Base-by-base conservation (phyloP, 1,139 yeast species). In the Tardiomyces depauwii region DNA sequence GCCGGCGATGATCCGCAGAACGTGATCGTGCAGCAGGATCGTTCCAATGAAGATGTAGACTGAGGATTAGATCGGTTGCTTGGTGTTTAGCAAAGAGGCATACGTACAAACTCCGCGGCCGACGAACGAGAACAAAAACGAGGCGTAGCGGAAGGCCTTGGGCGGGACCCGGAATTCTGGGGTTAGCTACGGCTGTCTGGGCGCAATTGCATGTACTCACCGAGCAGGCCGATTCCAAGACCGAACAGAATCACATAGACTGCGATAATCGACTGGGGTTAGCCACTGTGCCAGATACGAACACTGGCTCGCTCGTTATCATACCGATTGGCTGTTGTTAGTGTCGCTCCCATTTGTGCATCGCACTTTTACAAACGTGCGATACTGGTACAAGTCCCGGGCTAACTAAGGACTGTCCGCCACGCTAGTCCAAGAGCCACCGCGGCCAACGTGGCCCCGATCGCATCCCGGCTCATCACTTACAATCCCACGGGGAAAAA, bases 91-190 rank as follows among this genome's bases (percentile, higher is more conserved):
- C 36, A 30, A 10, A 12, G 2, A 11, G 7, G 13, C 42, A 32
- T 57, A 72, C 78, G 47, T 69, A 74, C 78, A 77, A 13, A 79
- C 60, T 18, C 95, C 96, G 57, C 96, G 75, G 4, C 96, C 96
- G 16, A 84, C 65, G 59, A 87, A 87, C 14, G 94, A 84, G 62
- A 83, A 84, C 54, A 84, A 69, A 58, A 88, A 87, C 2, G 94
- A 83, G 18, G 83, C 91, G 60, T 80, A 86, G 13, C 77, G 73
- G 54, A 78, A 73, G 10, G 88, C 76, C 53, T 78, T 77, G 1
- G 85, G 76, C 3, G 67, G 68, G 19, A 55, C 54, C 38, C 58
- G 59, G 86, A 44, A 79, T 77, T 54, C 74, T 30, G 25, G 25
- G 7, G 25, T 21, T 21, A 21, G 25, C 7, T n/a, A n/a, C 25